A percentile compares a stretch with the other conserved stretches of the same genome.
Conservation (phyloP, 805 yeast species). For the Clavispora carvajalis region DNA sequence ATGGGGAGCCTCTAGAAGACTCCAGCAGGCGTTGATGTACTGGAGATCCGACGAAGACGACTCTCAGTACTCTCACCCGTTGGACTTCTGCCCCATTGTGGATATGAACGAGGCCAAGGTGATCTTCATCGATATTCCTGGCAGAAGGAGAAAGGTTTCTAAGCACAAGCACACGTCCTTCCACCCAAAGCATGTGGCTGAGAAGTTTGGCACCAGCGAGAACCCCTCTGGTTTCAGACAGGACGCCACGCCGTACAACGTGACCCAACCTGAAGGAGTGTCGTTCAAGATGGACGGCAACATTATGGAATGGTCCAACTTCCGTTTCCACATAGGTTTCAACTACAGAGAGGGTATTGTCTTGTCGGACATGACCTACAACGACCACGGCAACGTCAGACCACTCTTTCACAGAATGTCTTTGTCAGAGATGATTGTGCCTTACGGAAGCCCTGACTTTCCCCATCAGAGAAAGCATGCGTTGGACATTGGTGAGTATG, state of each 20-base stretch:
- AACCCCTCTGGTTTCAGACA: conserved; percentile 51
- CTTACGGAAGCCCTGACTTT: conserved; percentile 73
- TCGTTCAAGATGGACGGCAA: conserved; percentile 68
- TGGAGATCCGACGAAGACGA: conserved; percentile 74
- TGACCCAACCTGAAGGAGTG: conserved; percentile 80
- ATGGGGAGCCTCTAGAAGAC: conserved; percentile 71
- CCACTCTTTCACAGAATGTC: conserved; percentile 78
- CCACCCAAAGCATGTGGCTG: conserved; percentile 59
- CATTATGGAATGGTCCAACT: conserved; percentile 73
- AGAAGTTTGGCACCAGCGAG: conserved; percentile 48
- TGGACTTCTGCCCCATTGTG: conserved; percentile 78
- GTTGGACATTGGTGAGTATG: conserved; percentile 81
- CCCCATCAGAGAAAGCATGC: conserved; percentile 87
- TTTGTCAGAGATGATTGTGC: conserved; percentile 78
- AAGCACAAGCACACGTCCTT: conserved; percentile 65
- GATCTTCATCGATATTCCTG: conserved; percentile 70
- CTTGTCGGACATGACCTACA: conserved; percentile 64
- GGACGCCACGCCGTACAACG: conserved; percentile 59
- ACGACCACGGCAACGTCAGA: conserved; percentile 69
- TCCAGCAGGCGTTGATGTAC: conserved; percentile 78
- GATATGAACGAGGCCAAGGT: conserved; percentile 68
- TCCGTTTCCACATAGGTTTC: conserved; percentile 74
- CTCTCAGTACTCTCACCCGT: conserved; percentile 69
- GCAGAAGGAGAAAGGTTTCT: conserved; percentile 66
- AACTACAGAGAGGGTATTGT: conserved; percentile 85